Evolutionary conservation across 441 rosid species (phyloP), one percentile per base, ranked within the genome.

Genomic region (Gossypium davidsonii): DNA sequence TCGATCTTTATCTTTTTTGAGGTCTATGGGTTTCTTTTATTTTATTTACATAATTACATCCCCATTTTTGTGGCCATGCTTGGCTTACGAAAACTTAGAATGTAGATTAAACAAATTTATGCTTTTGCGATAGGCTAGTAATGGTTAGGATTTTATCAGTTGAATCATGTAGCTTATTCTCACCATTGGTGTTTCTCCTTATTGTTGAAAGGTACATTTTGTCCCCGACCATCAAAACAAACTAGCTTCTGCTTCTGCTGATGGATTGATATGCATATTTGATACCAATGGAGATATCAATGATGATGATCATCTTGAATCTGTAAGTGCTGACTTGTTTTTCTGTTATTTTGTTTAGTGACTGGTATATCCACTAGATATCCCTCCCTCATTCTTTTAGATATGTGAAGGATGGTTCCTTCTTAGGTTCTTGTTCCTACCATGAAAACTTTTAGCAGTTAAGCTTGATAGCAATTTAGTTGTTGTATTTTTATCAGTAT

Each of bases 211-310:
- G 98, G 96, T 95, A 44, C 93, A 70, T 58, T 95, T 95, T 80
- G 85, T 85, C 74, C 98, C 94, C 52, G 81, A 83, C 74, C 73
- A 83, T 71, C 83, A 78, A 53, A 89, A 86, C 86, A 91, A 86
- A 85, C 85, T 94, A 72, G 80, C 87, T 77, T 91, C 99, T 72
- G 94, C 98, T 72, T 95, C 98, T 25, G 91, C 83, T 2, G 99
- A 95, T 83, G 99, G 99, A 42, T 86, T 94, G 84, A 81, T 92
- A 51, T 94, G 99, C 75, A 23, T 79, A 58, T 91, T 90, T 75
- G 90, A 91, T 81, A 90, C 93, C 25, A 79, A 75, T 70, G 92
- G 94, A 78, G 85, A 87, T 80, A 84, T 94, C 80, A 89, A 88
- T 51, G 97, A 94, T 9, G 93, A 91, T 58, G 98, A 94, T 63